Conservation (phyloP, 2,329 filamentous ascomycete species). For the Botryotinia globosa region DNA sequence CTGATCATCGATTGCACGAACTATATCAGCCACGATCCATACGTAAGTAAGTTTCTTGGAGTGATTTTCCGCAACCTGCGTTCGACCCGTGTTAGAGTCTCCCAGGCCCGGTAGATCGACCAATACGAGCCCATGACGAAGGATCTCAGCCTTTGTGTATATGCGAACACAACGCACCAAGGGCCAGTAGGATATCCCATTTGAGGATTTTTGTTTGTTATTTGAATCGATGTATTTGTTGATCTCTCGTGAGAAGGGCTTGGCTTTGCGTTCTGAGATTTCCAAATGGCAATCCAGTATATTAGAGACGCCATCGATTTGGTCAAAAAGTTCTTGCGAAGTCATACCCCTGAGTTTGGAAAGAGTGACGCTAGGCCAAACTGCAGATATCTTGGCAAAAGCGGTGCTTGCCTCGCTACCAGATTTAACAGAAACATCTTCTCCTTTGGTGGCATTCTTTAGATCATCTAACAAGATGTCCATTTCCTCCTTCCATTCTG, state of each 20-base stretch:
- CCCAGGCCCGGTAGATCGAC: conserved; percentile 9
- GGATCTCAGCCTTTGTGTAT: background rate
- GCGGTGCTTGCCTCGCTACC: background rate
- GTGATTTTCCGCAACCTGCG: background rate
- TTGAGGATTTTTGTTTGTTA: background rate
- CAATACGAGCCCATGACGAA: conserved; percentile 1
- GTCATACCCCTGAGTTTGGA: background rate
- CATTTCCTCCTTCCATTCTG: background rate
- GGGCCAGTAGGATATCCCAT: background rate
- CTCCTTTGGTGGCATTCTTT: background rate
- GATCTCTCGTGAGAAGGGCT: background rate
- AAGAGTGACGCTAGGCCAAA: background rate
- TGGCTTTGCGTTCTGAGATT: background rate
- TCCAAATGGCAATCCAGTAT: background rate
- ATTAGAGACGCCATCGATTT: too few species aligned
- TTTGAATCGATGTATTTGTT: background rate
- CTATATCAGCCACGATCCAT: conserved; percentile 12
- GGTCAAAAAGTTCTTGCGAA: background rate
- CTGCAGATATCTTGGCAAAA: conserved; percentile 4
- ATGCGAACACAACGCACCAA: conserved; percentile 9
- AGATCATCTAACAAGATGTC: background rate
- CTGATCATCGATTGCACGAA: conserved; percentile 1
- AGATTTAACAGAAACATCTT: background rate
- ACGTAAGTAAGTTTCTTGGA: background rate
- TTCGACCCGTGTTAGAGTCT: background rate